Evolutionary conservation across 345 rosid species (phyloP), one percentile per base, ranked within the genome.

Genomic region (Populus ilicifolia): DNA sequence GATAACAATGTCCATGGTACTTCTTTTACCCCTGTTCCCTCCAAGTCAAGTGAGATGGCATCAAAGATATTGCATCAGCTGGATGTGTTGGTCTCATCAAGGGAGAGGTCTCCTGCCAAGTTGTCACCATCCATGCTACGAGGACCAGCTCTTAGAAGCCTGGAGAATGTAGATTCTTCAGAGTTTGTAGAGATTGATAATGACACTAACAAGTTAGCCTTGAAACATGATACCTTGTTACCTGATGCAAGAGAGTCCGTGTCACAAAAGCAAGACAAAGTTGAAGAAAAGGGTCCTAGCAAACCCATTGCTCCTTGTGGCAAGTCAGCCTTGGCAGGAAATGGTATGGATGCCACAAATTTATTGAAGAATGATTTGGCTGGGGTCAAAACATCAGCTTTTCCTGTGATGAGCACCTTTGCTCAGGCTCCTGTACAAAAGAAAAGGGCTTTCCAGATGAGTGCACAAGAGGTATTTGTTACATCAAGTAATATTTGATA

Each of bases 41-140:
- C 97, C 38, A 85, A 87, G 85, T 96, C 99, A 78, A 88, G 87
- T 70, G 91, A 91, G 81, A 79, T 80, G 88, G 98, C 98, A 85
- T 83, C 91, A 77, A 90, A 90, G 86, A 94, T 96, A 80, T 81
- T 94, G 73, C 84, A 88, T 86, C 91, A 91, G 65, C 89, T 94
- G 77, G 92, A 91, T 82, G 85, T 66, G 69, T 76, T 94, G 79
- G 91, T 86, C 18, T 83, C 92, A 36, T 72, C 77, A 2, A 89
- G 83, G 87, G 97, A 89, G 74, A 96, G 88, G 75, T 87, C 96
- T 67, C 97, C 97, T 6, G 70, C 88, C 56, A 89, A 84, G 87
- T 83, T 91, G 86, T 92, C 96, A 76, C 84, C 93, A 70, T 90
- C 97, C 25, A 91, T 89, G 91, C 83, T 94, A 69, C 77, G 44